These are phyloP conservation scores for Microsporum canis DNA, from an alignment of 2,329 filamentous ascomycete species.

Conservation along the genomic window DNA sequence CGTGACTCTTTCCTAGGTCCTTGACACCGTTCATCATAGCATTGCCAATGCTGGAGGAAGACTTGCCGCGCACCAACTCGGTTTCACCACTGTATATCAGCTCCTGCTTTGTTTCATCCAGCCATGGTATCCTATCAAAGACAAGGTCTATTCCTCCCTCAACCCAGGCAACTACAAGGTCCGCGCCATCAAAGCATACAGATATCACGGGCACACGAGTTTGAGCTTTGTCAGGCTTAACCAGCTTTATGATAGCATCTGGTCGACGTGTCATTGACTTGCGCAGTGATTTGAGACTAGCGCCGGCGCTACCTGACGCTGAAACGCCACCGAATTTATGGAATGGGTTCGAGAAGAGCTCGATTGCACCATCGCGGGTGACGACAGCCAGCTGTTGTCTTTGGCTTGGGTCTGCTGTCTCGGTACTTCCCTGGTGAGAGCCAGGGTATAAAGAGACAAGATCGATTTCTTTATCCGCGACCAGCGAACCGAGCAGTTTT, in stretches of 20 bases:
- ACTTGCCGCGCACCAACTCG: slow-evolving; percentile 36
- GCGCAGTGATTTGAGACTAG: slow-evolving; percentile 35
- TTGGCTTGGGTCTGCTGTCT: slow-evolving; percentile 16
- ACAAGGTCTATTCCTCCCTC: slow-evolving; percentile 40
- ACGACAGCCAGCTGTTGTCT: slow-evolving; percentile 37
- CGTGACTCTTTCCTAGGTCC: slow-evolving; percentile 39
- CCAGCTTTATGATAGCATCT: slow-evolving; percentile 36
- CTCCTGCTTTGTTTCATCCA: slow-evolving; percentile 35
- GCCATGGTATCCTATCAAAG: slow-evolving; percentile 40
- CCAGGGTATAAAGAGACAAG: slow-evolving; percentile 27
- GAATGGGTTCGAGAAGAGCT: slow-evolving; percentile 42
- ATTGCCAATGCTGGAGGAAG: slow-evolving; percentile 33
- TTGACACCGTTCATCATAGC: slow-evolving; percentile 45
- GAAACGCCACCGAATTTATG: slow-evolving; percentile 23
- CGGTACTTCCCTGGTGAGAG: slow-evolving; percentile 13
- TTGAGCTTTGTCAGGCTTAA: slow-evolving; percentile 31
- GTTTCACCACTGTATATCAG: slow-evolving; percentile 35
- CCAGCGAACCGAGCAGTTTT: slow-evolving; percentile 38
- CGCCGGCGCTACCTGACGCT: slow-evolving; percentile 19
- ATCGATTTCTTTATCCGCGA: slow-evolving; percentile 38
- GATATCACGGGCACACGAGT: slow-evolving; percentile 34
- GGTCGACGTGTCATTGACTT: slow-evolving; percentile 36
- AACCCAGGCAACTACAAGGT: slow-evolving; percentile 38
- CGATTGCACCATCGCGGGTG: slow-evolving; percentile 39
- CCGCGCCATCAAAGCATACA: slow-evolving; percentile 35